Evolutionary conservation across 139 green algal species (phyloP).

Genomic region (Picochlorum sp.): DNA sequence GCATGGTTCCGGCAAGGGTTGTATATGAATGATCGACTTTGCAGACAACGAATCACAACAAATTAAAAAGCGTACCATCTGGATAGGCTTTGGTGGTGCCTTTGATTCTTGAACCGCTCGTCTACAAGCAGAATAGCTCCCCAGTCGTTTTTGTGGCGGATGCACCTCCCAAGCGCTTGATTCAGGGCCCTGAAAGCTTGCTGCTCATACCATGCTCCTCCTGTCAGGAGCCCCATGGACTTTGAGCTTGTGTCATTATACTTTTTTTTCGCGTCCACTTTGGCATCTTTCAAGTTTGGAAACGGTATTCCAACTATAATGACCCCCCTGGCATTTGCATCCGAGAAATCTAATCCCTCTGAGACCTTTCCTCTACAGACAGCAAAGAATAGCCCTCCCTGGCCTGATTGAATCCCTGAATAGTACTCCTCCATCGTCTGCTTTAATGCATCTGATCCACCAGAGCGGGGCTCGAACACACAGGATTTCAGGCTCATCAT

Average conservation of each 20-base stretch:
- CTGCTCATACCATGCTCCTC: conserved; percentile 82
- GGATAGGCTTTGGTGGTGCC: conserved; percentile 48
- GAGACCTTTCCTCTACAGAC: conserved; percentile 92
- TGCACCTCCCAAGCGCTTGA: conserved; percentile 82
- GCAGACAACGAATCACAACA: neutral
- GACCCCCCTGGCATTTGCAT: conserved; percentile 77
- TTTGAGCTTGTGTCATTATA: conserved; percentile 52
- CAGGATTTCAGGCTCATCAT: conserved; percentile 61
- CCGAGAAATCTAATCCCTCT: conserved; percentile 94
- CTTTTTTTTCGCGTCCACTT: conserved; percentile 69
- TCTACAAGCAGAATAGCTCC: conserved; percentile 92
- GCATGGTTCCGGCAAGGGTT: neutral
- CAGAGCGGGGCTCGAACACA: conserved; percentile 61
- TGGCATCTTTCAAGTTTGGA: conserved; percentile 68
- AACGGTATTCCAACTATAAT: conserved; percentile 92
- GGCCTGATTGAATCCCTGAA: conserved; percentile 36
- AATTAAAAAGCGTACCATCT: conserved; percentile 41
- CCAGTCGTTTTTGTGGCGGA: conserved; percentile 86
- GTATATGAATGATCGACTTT: neutral
- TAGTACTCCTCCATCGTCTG: conserved; percentile 65
- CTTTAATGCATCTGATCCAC: conserved; percentile 56
- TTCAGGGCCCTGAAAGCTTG: conserved; percentile 80
- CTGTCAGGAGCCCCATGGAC: conserved; percentile 37
- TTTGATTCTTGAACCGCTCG: conserved; percentile 51
- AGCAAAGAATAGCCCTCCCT: conserved; percentile 77